A percentile compares a stretch with the other conserved stretches of the same genome.
phyloP scores from a whole-genome alignment of 306 rosid species.

The Acmispon strigosus region DNA sequence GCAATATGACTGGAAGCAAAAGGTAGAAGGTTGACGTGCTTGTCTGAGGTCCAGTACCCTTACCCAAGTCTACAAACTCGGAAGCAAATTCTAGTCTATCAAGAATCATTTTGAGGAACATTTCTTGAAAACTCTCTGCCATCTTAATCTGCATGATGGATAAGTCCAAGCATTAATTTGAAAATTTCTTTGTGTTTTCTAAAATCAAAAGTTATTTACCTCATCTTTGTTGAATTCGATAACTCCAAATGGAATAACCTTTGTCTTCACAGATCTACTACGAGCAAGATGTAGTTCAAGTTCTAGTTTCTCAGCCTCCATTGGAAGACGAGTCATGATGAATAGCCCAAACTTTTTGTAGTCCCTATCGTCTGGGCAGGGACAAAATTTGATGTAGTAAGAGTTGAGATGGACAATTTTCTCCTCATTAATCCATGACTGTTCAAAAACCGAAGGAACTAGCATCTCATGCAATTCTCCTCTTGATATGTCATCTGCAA shows the following conservation, averaged over 20 bases:
- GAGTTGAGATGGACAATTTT: slow-evolving; percentile 37
- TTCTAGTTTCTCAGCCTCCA: slow-evolving; percentile 75
- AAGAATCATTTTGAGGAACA: slow-evolving; percentile 81
- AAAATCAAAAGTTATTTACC: slow-evolving; percentile 38
- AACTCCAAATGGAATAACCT: slow-evolving; percentile 60
- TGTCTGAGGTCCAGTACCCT: slow-evolving; percentile 17
- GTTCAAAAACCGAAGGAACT: slow-evolving; percentile 55
- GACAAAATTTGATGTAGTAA: slow-evolving; percentile 61
- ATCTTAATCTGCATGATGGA: slow-evolving; percentile 51
- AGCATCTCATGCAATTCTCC: slow-evolving; percentile 74
- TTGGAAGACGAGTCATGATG: slow-evolving; percentile 57
- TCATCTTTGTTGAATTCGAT: slow-evolving; percentile 53
- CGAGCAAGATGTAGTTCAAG: slow-evolving; percentile 87
- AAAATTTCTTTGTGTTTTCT: neutral
- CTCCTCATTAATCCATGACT: slow-evolving; percentile 45
- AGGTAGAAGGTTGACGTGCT: slow-evolving; percentile 64
- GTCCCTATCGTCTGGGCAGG: slow-evolving; percentile 66
- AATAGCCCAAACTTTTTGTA: slow-evolving; percentile 76
- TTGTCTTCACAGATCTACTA: slow-evolving; percentile 73
- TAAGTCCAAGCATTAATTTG: slow-evolving; percentile 5
- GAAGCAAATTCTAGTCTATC: slow-evolving; percentile 66
- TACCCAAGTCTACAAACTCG: slow-evolving; percentile 60
- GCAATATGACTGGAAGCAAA: slow-evolving; percentile 71
- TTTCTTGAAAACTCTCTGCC: slow-evolving; percentile 87
- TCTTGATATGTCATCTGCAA: slow-evolving; percentile 50